These are phyloP conservation scores for Calonectria honghensis DNA, from an alignment of 2,329 filamentous ascomycete genomes.

Conservation along the genomic window DNA sequence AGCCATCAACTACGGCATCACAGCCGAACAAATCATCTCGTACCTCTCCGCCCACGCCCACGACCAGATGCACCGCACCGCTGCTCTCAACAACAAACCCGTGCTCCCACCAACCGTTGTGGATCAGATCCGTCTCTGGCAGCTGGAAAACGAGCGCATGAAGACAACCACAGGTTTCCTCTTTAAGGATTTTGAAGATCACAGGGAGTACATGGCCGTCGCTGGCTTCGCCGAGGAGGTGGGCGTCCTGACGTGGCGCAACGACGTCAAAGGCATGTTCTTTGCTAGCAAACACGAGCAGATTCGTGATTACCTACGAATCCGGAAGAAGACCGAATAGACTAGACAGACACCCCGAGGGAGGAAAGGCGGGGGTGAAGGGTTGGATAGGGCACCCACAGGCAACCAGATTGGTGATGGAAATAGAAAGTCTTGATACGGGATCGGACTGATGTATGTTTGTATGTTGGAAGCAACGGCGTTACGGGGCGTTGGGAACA, in stretches of 20 bases:
- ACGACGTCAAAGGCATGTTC: conserved; percentile 86
- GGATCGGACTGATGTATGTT: neutral
- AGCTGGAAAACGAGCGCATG: conserved; percentile 97
- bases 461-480: conserved; percentile 36
- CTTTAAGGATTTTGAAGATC: conserved; percentile 89
- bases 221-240: conserved; percentile 90
- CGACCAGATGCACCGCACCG: conserved; percentile 88
- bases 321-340: conserved; percentile 72
- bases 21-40: conserved; percentile 93
- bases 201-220: conserved; percentile 81
- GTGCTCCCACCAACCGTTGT: conserved; percentile 96
- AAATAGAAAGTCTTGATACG: conserved; percentile 4
- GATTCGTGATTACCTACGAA: conserved; percentile 86
- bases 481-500: conserved; percentile 40
- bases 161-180: conserved; percentile 88
- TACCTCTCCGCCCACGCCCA: conserved; percentile 96
- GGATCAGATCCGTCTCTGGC: conserved; percentile 98
- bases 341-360: neutral
- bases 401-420: conserved; percentile 16
- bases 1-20: conserved; percentile 93
- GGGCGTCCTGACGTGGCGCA: conserved; percentile 92
- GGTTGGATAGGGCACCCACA: neutral
- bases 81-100: conserved; percentile 75
- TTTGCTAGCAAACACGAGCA: conserved; percentile 95
- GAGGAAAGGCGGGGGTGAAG: neutral